Percentiles rank a stretch among this genome's conserved stretches.
phyloP scores from a whole-genome alignment of 305 asterid genomes.

The Solanum hybrid region DNA sequence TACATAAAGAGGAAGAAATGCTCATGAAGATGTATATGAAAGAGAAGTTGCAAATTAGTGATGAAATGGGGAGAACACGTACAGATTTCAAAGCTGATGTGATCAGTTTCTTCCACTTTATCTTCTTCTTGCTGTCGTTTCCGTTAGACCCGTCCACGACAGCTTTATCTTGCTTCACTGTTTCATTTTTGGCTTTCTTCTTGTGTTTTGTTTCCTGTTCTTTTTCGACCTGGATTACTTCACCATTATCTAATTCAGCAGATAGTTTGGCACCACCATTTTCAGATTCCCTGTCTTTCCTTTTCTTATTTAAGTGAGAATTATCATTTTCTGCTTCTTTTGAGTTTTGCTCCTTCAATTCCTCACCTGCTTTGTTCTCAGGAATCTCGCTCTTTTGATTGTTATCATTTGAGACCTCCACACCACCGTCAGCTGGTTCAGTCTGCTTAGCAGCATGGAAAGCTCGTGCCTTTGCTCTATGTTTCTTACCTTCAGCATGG shows the following conservation, averaged over 20 bases:
- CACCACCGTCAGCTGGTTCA: slow-evolving; percentile 20
- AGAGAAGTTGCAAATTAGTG: neutral
- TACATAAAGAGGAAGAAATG: neutral
- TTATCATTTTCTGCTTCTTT: slow-evolving; percentile 31
- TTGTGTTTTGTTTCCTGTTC: slow-evolving; percentile 20
- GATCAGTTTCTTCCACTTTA: slow-evolving; percentile 84
- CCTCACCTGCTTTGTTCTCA: slow-evolving; percentile 21
- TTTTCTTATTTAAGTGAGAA: slow-evolving; percentile 38
- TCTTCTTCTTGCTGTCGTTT: slow-evolving; percentile 30
- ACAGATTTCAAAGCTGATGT: slow-evolving; percentile 67
- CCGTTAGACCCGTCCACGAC: slow-evolving; percentile 12
- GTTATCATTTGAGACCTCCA: slow-evolving; percentile 14
- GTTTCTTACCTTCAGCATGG: slow-evolving; percentile 96
- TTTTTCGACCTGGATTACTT: slow-evolving; percentile 27
- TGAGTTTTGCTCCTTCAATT: slow-evolving; percentile 26
- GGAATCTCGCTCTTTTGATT: slow-evolving; percentile 18
- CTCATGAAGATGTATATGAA: neutral
- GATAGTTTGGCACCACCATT: slow-evolving; percentile 22
- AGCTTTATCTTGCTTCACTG: slow-evolving; percentile 16
- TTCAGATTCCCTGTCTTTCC: slow-evolving; percentile 48
- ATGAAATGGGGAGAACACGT: slow-evolving; percentile 15
- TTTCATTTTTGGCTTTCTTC: slow-evolving; percentile 42
- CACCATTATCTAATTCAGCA: slow-evolving; percentile 33
- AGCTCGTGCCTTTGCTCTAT: slow-evolving; percentile 83
- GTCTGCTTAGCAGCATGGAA: slow-evolving; percentile 62